A percentile compares a stretch with the other conserved stretches of the same genome.
Conservation (phyloP, 768 basidiomycete species). For the Mycena amicta region DNA sequence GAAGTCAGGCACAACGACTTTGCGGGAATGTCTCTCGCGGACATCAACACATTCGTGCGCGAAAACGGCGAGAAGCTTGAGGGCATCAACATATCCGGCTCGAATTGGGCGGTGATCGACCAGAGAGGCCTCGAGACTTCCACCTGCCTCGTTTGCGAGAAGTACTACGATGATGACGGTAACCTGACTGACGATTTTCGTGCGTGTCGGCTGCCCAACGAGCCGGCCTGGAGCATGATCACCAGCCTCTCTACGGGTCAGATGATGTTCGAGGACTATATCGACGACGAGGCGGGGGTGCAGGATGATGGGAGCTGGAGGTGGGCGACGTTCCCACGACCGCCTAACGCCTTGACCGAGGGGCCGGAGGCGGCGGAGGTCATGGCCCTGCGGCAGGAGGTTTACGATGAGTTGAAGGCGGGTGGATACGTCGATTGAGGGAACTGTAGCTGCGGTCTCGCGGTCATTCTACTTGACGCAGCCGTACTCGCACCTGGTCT, state of each 20-base stretch:
- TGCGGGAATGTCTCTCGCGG: not conserved
- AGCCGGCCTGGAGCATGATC: not conserved
- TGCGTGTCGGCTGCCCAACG: not conserved
- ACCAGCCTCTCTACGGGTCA: not conserved
- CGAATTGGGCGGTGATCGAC: not conserved
- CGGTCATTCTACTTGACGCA: too few species aligned
- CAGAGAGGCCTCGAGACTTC: slow-evolving; percentile 2
- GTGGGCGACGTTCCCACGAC: too few species aligned
- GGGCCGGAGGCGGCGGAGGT: not conserved
- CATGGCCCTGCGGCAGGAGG: not conserved
- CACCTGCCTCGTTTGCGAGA: not conserved
- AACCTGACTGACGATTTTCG: not conserved
- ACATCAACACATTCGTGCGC: not conserved
- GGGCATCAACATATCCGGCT: not conserved
- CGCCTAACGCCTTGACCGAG: not conserved
- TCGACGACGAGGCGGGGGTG: not conserved
- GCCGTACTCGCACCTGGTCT: too few species aligned
- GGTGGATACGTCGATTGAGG: not conserved
- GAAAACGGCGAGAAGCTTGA: not conserved
- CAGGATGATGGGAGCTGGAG: not conserved
- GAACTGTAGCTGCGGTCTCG: too few species aligned
- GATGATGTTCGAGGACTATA: not conserved
- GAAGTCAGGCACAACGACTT: not conserved
- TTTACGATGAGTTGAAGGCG: not conserved
- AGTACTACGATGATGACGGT: not conserved